These are phyloP conservation scores for Biscogniauxia marginata DNA, from an alignment of 2,329 filamentous ascomycete species.

Conservation along the genomic window DNA sequence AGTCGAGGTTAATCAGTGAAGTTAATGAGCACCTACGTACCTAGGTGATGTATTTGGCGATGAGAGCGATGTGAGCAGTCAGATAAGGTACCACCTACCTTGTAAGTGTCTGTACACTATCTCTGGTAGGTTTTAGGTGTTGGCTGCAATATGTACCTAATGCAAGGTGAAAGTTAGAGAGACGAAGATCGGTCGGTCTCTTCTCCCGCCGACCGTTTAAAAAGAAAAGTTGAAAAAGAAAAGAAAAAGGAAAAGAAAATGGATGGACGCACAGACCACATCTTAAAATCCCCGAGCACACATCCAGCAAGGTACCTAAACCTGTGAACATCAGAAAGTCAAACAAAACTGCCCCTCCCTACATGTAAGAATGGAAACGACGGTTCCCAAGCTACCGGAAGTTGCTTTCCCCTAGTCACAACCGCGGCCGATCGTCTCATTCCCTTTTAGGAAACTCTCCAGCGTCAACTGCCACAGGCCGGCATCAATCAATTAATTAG, in stretches of 20 bases:
- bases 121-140: no score
- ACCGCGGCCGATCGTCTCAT: background rate
- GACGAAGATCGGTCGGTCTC: background rate
- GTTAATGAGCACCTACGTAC: no score
- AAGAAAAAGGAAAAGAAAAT: background rate
- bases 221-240: background rate
- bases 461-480: background rate
- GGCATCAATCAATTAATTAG: no score
- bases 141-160: no score
- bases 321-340: no score
- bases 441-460: background rate
- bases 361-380: background rate
- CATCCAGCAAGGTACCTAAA: no score
- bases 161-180: no score
- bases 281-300: constrained; percentile 2
- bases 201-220: background rate
- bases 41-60: no score
- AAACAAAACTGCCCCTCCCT: background rate
- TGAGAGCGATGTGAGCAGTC: no score
- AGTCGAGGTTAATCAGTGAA: no score
- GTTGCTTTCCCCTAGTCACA: background rate
- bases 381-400: background rate
- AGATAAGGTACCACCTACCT: no score
- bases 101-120: no score
- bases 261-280: background rate